Base-by-base conservation (phyloP, 225 moss, liverwort and hornwort genomes). In the Marchantia paleacea region DNA sequence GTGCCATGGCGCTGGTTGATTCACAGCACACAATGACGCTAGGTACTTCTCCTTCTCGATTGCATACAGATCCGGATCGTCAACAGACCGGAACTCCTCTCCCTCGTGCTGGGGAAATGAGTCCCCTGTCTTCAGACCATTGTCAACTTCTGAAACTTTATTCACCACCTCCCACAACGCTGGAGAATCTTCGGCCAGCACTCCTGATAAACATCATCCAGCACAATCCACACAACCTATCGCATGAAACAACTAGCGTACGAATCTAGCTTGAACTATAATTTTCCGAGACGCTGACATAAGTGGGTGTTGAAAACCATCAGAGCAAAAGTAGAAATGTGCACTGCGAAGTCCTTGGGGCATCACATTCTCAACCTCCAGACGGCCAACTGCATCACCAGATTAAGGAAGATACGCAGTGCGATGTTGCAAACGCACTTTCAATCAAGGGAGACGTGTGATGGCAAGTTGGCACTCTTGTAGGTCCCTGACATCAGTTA, bases 21-120 rank as follows among this genome's bases (percentile, higher is more conserved):
- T 49, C 31, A 79, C 73, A 55, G 83, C 79, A 81, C 96, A 96
- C 4, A 92, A 83, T 12, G 84, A 84, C 10, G 85, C 96, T 12
- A 96, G 84, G 64, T 92, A 96, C 77, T 90, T 90, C 85, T 91
- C 96, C 83, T 96, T 96, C 77, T 92, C 96, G 0, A 96, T 87
- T 0, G 87, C 92, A 69, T 90, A 94, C 50, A 89, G 12, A 79
- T 96, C 89, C 4, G 96, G 84, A 79, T 92, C 85, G 57, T 81
- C 86, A 70, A 82, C 85, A 48, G 67, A 31, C 26, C 78, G 66
- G 57, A 90, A 91, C 31, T 22, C 26, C 67, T 78, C 82, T 4
- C 7, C 30, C 0, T 3, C 24, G 0, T 84, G 85, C 19, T 81
- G 66, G 1, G 94, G 96, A 12, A 96, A 96, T 7, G 61, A 47